Base-by-base conservation (phyloP, 1,284 basidiomycete genomes). In the Ceratobasidium sp. region DNA sequence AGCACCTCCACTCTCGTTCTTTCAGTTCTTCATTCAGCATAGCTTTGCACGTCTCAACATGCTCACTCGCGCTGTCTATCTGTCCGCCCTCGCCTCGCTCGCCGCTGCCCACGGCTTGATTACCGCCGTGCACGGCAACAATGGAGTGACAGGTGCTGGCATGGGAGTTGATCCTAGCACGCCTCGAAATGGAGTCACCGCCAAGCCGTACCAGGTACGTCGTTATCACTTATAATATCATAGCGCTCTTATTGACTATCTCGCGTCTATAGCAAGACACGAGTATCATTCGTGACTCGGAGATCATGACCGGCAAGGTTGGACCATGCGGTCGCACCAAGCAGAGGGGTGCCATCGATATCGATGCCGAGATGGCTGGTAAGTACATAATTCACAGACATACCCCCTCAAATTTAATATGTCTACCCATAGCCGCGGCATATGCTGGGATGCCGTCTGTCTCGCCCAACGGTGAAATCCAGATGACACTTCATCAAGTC, bases 141-240 rank as follows among this genome's bases (percentile, higher is more conserved):
- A 83, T 66, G 82, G 82, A 8, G 67, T 81, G 20, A 78, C 62
- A 23, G 79, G 78, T 0, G 69, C 67, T 33, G 82, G 82, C 14
- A 81, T 83, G 65, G 82, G 82, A 30, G 77, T 83, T 41, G 78
- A 79, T 67, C 78, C 81, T n/a, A 77, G 77, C 46, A 83, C 82
- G 38, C 82, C 82, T 23, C 82, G 82, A n/a, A 77, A 81, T 70
- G 82, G 82, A 10, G 77, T 78, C 3, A 50, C 62, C 14, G 74
- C 79, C 6, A 79, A 73, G 20, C 82, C 82, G 8, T 83, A 82
- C 79, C 75, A 77, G 75, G 75, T 77, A 50, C 20, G 62, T 68
- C 16, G 6, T 80, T 41, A 81, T 18, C 12, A 12, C 23, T 41
- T 81, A 16, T 81, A 80, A 33, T 78, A 79, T 65, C 20, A n/a